phyloP scores from a whole-genome alignment of 345 rosid genomes.

The Ceriops tagal region DNA sequence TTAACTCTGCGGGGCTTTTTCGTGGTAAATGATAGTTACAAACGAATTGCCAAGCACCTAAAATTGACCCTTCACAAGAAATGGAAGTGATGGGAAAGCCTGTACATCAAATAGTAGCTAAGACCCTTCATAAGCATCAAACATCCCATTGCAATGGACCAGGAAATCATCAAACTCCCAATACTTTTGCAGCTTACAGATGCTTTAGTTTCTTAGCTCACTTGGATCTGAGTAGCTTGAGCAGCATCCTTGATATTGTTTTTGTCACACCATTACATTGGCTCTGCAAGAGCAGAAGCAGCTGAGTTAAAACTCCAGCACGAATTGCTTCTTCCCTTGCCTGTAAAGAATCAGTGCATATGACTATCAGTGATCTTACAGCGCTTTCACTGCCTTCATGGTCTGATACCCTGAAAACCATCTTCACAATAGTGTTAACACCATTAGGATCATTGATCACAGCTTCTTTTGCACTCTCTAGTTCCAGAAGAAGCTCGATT shows the following conservation, averaged over 20 bases:
- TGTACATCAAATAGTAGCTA: slow-evolving; percentile 1
- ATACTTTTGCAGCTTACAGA: slow-evolving; percentile 3
- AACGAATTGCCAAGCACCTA: background rate
- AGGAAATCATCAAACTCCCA: background rate
- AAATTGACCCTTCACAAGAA: slow-evolving; percentile 14
- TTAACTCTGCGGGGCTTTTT: background rate
- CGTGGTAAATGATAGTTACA: background rate
- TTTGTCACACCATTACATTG: slow-evolving; percentile 53
- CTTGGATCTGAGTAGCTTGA: slow-evolving; percentile 50
- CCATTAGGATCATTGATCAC: slow-evolving; percentile 36
- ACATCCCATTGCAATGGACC: background rate
- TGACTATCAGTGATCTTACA: slow-evolving; percentile 31
- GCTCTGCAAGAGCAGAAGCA: slow-evolving; percentile 57
- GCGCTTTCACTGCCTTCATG: slow-evolving; percentile 62
- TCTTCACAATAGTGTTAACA: slow-evolving; percentile 37
- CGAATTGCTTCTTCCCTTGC: slow-evolving; percentile 50
- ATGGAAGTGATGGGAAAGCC: background rate
- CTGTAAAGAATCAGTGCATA: slow-evolving; percentile 41
- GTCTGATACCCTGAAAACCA: slow-evolving; percentile 59
- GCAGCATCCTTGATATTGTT: slow-evolving; percentile 44
- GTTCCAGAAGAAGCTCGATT: slow-evolving; percentile 37
- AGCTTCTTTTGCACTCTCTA: slow-evolving; percentile 33
- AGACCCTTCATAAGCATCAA: background rate
- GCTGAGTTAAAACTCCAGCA: slow-evolving; percentile 43
- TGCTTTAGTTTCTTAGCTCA: slow-evolving; percentile 24